Evolutionary conservation across 345 rosid genomes (phyloP), one percentile per base, ranked within the genome.

Genomic region (Gossypium australe): DNA sequence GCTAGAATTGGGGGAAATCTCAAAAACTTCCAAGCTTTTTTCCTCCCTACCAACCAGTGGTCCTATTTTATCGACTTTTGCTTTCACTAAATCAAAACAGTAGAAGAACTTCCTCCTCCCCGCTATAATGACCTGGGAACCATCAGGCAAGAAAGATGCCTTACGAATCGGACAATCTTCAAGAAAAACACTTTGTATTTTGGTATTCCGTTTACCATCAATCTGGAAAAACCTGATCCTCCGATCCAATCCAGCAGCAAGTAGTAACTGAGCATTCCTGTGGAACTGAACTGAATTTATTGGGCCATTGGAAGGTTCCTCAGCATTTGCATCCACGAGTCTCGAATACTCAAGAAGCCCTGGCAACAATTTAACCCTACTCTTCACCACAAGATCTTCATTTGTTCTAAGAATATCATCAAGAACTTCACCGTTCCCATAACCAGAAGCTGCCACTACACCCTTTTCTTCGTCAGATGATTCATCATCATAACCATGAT

Each of bases 31-130:
- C 2, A 53, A 53, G 22, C 24, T 53, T 53, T n/a, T 53, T 53
- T 53, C 58, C 58, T 53, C 58, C 58, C 58, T 53, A 53, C 58
- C 58, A 53, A 53, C 58, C 58, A 53, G n/a, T 53, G 58, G 58
- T 6, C 58, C 58, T 5, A 53, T 53, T n/a, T 53, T 53, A n/a
- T 53, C 58, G 22, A 53, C 58, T 53, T 53, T 53, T 53, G 20
- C 58, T n/a, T 53, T 53, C 58, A 53, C 24, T 6, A 53, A 53
- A 53, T 53, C 58, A 53, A 53, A 53, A 17, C n/a, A 53, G 58
- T 53, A 53, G 20, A 53, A 53, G 58, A 53, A 53, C 58, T 53
- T 53, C 58, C 58, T 53, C 24, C 58, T 53, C 22, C 58, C 58
- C n/a, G 58, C n/a, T 53, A 53, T 53, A 53, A 53, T 51, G 24